Conservation (phyloP, 2,329 filamentous ascomycete genomes). For the Aspergillus fischeri region DNA sequence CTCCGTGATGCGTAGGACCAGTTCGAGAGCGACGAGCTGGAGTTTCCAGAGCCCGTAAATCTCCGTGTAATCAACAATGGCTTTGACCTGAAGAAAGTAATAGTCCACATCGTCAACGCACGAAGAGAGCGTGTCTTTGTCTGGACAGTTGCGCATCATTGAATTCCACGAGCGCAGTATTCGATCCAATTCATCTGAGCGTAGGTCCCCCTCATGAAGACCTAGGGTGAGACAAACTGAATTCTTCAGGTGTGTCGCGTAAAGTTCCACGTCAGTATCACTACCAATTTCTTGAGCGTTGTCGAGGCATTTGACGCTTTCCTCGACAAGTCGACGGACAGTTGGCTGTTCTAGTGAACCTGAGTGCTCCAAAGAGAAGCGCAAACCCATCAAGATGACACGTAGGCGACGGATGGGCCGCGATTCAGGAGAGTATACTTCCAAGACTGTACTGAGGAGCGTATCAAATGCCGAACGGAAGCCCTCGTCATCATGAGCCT, state of each 20-base stretch:
- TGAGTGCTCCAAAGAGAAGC: slow-evolving; percentile 32
- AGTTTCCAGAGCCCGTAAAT: slow-evolving; percentile 53
- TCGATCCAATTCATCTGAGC: slow-evolving; percentile 21
- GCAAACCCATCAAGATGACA: slow-evolving; percentile 32
- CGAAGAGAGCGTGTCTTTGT: slow-evolving; percentile 39
- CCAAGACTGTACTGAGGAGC: slow-evolving; percentile 30
- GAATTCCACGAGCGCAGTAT: slow-evolving; percentile 34
- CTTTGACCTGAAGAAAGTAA: slow-evolving; percentile 50
- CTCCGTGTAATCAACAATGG: slow-evolving; percentile 54
- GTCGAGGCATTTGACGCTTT: slow-evolving; percentile 21
- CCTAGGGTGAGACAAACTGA: slow-evolving; percentile 33
- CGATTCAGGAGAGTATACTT: slow-evolving; percentile 25
- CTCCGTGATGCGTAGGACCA: slow-evolving; percentile 48
- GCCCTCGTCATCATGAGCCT: slow-evolving; percentile 23
- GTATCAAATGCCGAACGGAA: slow-evolving; percentile 25
- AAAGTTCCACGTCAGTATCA: slow-evolving; percentile 25
- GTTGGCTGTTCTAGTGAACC: slow-evolving; percentile 23
- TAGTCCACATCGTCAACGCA: slow-evolving; percentile 49
- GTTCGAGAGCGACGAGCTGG: slow-evolving; percentile 46
- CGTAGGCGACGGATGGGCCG: slow-evolving; percentile 38
- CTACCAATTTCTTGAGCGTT: slow-evolving; percentile 13
- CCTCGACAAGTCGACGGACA: slow-evolving; percentile 23
- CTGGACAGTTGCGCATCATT: slow-evolving; percentile 43
- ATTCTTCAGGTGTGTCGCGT: slow-evolving; percentile 27
- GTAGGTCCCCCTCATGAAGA: slow-evolving; percentile 31